Evolutionary conservation across 2,329 filamentous ascomycete species (phyloP), one percentile per base, ranked within the genome.

Genomic region (Immersiporthe knoxdaviesiana): DNA sequence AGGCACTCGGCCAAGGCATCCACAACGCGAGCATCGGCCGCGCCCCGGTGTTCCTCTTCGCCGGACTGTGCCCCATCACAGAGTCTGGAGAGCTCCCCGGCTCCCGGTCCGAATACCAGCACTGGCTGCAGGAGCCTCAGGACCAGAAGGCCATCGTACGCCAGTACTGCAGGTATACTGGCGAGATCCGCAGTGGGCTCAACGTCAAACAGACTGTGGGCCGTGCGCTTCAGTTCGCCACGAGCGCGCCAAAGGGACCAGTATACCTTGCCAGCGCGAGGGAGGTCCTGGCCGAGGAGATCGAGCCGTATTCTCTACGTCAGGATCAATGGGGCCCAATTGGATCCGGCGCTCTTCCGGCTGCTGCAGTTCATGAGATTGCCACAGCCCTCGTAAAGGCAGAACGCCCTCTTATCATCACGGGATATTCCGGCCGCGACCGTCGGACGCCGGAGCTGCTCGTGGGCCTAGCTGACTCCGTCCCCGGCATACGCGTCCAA

Each of bases 171-270:
- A 84, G 91, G 52, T 93, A 92, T 73, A 83, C 86, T 0, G 89
- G 84, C 1, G 91, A 93, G 77, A 88, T 93, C 77, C 92, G 91
- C 77, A 87, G 87, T 0, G 91, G 90, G 1, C 86, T 86, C 76
- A 93, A 93, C 74, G 85, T 93, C 67, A 93, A 93, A 80, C 91
- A 93, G 79, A 87, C 92, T 71, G 88, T 93, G 67, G 91, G 91
- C 72, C 85, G 91, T 14, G 91, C 91, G 0, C 78, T 93, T 67
- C 90, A 90, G 69, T 93, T 92, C 50, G 91, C 91, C 0, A 90
- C 81, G 70, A 90, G 87, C 72, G 86, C 90, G 68, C 91, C 91
- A 0, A 84, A 87, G 68, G 91, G 91, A 0, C 91, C 91, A 0
- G 90, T 91, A 0, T 93, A 93, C 74, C 78, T 93, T 14, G 84